Evolutionary conservation across 805 yeast species (phyloP).

Genomic region (Suhomyces emberorum): DNA sequence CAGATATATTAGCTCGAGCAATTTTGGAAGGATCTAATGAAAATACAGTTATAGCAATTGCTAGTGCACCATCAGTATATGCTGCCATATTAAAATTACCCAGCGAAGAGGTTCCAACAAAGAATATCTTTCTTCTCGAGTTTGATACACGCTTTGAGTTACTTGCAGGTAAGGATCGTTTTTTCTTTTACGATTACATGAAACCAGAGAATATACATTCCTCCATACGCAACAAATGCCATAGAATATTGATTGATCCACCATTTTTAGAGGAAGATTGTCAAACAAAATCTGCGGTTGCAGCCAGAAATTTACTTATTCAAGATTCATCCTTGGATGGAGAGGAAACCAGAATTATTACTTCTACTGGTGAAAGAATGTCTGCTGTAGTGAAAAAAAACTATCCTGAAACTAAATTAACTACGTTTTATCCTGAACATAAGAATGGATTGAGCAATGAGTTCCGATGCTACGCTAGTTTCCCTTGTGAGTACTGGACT

Average conservation of each 20-base stretch:
- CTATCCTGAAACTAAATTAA: constrained; percentile 63
- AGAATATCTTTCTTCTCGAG: constrained; percentile 72
- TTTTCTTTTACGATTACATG: constrained; percentile 73
- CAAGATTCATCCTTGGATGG: constrained; percentile 38
- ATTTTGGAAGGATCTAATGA: constrained; percentile 73
- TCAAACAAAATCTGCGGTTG: constrained; percentile 57
- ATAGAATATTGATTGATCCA: constrained; percentile 78
- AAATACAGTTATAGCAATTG: constrained; percentile 68
- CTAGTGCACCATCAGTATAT: constrained; percentile 89
- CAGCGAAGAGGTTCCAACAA: constrained; percentile 52
- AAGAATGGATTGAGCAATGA: constrained; percentile 85
- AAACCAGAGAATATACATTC: constrained; percentile 61
- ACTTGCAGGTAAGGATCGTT: constrained; percentile 64
- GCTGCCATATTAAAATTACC: constrained; percentile 69
- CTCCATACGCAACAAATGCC: constrained; percentile 56
- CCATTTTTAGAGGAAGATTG: constrained; percentile 83
- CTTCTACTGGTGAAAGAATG: constrained; percentile 92
- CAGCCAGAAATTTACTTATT: constrained; percentile 56
- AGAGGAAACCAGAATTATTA: constrained; percentile 49
- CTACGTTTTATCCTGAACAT: constrained; percentile 75
- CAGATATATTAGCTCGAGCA: constrained; percentile 63
- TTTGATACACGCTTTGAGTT: constrained; percentile 73
- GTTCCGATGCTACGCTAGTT: constrained; percentile 79
- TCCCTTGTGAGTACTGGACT: constrained; percentile 67
- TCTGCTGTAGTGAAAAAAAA: constrained; percentile 52